Conservation (phyloP, 169 alveolate species). For the Plasmodium reichenowi region DNA sequence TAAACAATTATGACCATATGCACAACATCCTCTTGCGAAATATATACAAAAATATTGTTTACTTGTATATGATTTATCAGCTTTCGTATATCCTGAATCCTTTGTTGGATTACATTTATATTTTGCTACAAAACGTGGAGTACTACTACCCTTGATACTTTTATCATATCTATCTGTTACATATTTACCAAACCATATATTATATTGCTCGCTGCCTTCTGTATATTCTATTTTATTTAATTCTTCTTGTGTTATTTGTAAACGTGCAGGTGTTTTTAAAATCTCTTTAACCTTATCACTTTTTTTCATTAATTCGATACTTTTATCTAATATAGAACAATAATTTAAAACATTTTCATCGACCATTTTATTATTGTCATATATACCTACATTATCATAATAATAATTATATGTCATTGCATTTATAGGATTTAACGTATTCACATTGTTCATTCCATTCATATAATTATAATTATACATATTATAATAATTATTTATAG, state of each 20-base stretch:
- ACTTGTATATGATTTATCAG: slow-evolving; percentile 87
- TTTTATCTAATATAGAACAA: slow-evolving; percentile 29
- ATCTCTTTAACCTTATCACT: slow-evolving; percentile 64
- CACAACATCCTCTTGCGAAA: slow-evolving; percentile 98
- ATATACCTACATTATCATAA: neutral
- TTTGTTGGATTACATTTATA: slow-evolving; percentile 92
- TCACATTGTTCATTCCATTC: neutral
- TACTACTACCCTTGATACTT: slow-evolving; percentile 89
- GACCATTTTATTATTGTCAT: slow-evolving; percentile 1
- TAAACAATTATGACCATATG: slow-evolving; percentile 96
- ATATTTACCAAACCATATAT: slow-evolving; percentile 99
- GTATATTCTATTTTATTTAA: slow-evolving; percentile 67
- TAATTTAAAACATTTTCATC: neutral
- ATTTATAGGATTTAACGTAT: neutral
- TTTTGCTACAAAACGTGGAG: slow-evolving; percentile 91
- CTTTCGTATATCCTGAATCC: slow-evolving; percentile 98
- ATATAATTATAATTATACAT: slow-evolving; percentile 26
- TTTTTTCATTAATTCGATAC: slow-evolving; percentile 57
- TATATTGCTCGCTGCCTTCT: slow-evolving; percentile 97
- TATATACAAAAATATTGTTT: slow-evolving; percentile 94
- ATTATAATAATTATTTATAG: slow-evolving; percentile 23
- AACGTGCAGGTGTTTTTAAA: slow-evolving; percentile 47
- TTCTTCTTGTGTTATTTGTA: slow-evolving; percentile 64
- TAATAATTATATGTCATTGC: slow-evolving; percentile 12
- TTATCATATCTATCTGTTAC: slow-evolving; percentile 92